Base-by-base conservation (phyloP, 352 stramenopile genomes). In the Phytophthora agathidicida region DNA sequence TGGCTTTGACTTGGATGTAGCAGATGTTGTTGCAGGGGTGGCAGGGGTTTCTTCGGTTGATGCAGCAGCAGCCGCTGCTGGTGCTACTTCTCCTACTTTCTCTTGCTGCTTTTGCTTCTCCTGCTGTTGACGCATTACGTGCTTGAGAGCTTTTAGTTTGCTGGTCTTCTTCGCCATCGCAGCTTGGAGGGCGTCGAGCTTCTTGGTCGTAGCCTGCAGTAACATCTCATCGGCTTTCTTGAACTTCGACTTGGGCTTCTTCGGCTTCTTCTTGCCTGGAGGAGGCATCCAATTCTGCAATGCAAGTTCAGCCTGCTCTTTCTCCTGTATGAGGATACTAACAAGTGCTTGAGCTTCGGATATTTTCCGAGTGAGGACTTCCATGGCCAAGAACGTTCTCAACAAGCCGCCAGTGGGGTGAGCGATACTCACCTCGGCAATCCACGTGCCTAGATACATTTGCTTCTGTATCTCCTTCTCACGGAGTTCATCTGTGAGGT, bases 351-450 rank as follows among this genome's bases (percentile, higher is more conserved):
- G 52, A 1, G 80, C 80, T 46, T 89, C 71, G 0, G 72, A 61
- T 22, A 97, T 89, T 24, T 67, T 75, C 1, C 65, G 66, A 0
- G 76, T 92, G 1, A 94, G 60, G 14, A 65, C 71, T 56, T 94
- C 81, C 71, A 94, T 86, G 5, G 68, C 74, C 7, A 95, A 39
- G 47, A 94, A 96, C 5, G 72, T 87, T 5, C 72, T 56, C 20
- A 96, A 60, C 7, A 96, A 43, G 0, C 80, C 86, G 4, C 86
- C 84, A 0, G 86, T 94, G 4, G 88, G 83, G 28, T 86, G 80
- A 16, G 77, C 81, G 7, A 96, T 73, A 33, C 80, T 91, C 17
- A 96, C 84, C 60, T 96, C 87, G 6, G 86, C 88, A 28, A 96
- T 80, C 89, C 87, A 96, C n/a, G 79, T 88, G 37, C 78, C 72